These are phyloP conservation scores for Castanea crenata DNA, from an alignment of 306 rosid genomes.

Conservation along the genomic window DNA sequence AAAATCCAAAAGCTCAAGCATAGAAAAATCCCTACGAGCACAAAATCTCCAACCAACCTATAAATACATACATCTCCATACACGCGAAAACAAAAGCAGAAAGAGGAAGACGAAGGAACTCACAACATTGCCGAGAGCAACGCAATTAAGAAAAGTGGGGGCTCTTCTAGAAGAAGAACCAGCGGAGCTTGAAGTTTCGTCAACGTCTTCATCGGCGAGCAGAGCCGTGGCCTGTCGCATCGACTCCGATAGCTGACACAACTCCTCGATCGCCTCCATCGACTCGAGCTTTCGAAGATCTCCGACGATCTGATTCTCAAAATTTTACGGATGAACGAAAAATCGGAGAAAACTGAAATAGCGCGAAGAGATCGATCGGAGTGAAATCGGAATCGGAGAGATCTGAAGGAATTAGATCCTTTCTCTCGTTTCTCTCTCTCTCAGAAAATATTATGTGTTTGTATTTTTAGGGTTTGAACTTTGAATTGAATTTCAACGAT, in stretches of 20 bases:
- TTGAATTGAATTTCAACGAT: conserved; percentile 1
- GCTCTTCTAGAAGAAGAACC: conserved; percentile 61
- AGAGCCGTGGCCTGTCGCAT: conserved; percentile 89
- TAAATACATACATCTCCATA: neutral
- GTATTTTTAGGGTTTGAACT: neutral
- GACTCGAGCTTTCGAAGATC: conserved; percentile 15
- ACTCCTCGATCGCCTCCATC: conserved; percentile 98
- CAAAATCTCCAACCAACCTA: too few species aligned
- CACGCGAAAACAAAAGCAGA: neutral
- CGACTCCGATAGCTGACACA: conserved; percentile 76
- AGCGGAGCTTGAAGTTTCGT: conserved; percentile 48
- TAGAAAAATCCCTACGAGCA: too few species aligned
- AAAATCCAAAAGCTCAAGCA: too few species aligned
- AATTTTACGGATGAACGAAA: neutral
- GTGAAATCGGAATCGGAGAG: conserved; percentile 14
- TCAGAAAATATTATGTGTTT: neutral
- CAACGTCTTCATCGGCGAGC: conserved; percentile 92
- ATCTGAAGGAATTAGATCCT: conserved; percentile 9
- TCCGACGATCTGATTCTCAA: neutral
- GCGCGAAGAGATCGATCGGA: conserved; percentile 8
- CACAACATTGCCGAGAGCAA: conserved; percentile 94
- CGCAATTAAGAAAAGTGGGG: conserved; percentile 88
- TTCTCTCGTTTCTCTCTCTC: too few species aligned
- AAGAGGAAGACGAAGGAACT: conserved; percentile 25
- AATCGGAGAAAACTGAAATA: neutral